Evolutionary conservation across 345 rosid species (phyloP).

Genomic region (Noccaea caerulescens): DNA sequence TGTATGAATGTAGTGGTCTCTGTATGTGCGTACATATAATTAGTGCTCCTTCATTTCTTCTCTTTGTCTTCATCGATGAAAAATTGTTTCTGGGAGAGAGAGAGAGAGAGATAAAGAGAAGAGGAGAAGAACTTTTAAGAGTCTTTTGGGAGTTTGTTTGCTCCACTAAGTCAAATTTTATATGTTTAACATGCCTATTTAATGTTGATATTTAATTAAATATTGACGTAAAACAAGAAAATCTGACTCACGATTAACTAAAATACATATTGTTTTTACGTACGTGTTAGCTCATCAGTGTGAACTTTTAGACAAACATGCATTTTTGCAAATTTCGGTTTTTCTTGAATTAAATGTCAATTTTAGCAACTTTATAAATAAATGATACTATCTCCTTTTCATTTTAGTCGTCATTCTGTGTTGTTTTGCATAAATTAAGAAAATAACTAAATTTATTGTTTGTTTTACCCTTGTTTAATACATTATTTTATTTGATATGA

Average conservation of each 20-base stretch:
- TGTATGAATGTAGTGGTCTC: background rate
- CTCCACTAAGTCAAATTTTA: background rate
- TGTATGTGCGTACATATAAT: no score
- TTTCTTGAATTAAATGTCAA: background rate
- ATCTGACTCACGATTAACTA: slow-evolving; percentile 14
- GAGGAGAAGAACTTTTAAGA: slow-evolving; percentile 13
- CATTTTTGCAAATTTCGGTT: background rate
- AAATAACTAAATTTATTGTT: no score
- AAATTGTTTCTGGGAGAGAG: slow-evolving; percentile 10
- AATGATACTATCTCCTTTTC: background rate
- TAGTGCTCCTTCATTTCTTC: slow-evolving; percentile 16
- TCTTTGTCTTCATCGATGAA: slow-evolving; percentile 25
- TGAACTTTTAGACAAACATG: slow-evolving; percentile 30
- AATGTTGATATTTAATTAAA: slow-evolving; percentile 8
- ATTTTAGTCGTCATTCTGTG: no score
- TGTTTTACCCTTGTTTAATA: no score
- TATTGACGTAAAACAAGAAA: slow-evolving; percentile 23
- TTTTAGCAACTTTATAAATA: background rate
- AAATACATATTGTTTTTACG: background rate
- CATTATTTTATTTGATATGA: no score
- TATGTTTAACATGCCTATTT: background rate
- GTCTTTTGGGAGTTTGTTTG: slow-evolving; percentile 25
- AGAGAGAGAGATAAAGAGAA: slow-evolving; percentile 20
- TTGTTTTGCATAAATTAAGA: no score
- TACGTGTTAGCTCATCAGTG: slow-evolving; percentile 25